Percentiles rank a stretch among this genome's conserved stretches.
phyloP scores from a whole-genome alignment of 2,329 filamentous ascomycete species.

The Eurotiales sp. region DNA sequence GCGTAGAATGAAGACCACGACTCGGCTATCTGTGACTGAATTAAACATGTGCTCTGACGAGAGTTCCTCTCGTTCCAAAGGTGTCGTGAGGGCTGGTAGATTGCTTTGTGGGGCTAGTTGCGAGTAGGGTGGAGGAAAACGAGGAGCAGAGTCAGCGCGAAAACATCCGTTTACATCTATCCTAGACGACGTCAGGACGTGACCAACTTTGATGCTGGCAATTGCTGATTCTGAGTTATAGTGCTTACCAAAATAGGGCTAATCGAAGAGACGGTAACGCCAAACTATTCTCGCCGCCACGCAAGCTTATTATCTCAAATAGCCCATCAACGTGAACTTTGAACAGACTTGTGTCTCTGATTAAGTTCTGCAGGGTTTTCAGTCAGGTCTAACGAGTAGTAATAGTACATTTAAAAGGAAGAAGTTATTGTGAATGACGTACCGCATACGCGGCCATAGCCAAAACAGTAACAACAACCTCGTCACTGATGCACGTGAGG shows the following conservation, averaged over 20 bases:
- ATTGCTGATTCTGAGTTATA: background rate
- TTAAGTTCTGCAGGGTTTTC: background rate
- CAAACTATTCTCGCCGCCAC: background rate
- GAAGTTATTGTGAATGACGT: background rate
- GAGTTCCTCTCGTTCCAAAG: background rate
- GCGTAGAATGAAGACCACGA: background rate
- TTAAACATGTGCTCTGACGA: background rate
- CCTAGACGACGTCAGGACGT: background rate
- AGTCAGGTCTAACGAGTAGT: background rate
- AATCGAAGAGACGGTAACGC: background rate
- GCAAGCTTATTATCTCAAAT: background rate
- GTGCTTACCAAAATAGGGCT: constrained; percentile 1
- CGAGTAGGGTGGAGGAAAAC: background rate
- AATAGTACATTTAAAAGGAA: background rate
- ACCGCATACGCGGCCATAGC: constrained; percentile 1
- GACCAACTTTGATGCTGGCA: background rate
- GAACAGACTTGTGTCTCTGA: background rate
- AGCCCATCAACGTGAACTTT: constrained; percentile 2
- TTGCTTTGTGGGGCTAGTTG: background rate
- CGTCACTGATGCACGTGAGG: background rate
- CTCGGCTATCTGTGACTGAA: background rate
- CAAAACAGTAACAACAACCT: constrained; percentile 1
- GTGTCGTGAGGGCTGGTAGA: background rate
- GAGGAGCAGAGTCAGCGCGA: background rate
- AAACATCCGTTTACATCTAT: constrained; percentile 2